phyloP scores from a whole-genome alignment of 495 filamentous ascomycete genomes.

The Parachaetomium inaequale region DNA sequence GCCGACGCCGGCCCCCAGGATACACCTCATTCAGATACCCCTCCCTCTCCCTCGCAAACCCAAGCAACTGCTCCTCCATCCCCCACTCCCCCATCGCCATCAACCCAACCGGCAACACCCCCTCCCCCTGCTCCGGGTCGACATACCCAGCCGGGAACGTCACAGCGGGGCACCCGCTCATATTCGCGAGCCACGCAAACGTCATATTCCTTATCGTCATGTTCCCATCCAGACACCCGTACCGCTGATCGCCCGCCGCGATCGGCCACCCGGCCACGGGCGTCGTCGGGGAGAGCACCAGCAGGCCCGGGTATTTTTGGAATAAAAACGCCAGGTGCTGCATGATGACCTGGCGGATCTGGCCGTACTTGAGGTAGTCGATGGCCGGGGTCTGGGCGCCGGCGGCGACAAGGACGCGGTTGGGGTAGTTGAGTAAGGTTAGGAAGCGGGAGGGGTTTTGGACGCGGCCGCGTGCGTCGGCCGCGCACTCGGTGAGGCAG shows the following conservation, averaged over 20 bases:
- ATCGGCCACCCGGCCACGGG: conserved; percentile 73
- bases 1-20: conserved; percentile 38
- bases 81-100: conserved; percentile 94
- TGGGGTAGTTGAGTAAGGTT: conserved; percentile 49
- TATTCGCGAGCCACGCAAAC: conserved; percentile 86
- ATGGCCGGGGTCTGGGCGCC: conserved; percentile 58
- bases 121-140: conserved; percentile 45
- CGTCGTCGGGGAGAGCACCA: conserved; percentile 76
- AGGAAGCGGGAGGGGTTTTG: conserved; percentile 64
- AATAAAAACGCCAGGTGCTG: conserved; percentile 73
- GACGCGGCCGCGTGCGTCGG: conserved; percentile 30
- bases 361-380: conserved; percentile 72
- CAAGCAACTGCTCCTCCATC: conserved; percentile 70
- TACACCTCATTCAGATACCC: conserved; percentile 38
- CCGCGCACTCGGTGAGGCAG: conserved; percentile 67
- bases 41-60: conserved; percentile 70
- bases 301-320: conserved; percentile 64
- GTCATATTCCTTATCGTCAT: conserved; percentile 73
- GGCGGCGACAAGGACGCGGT: conserved; percentile 67
- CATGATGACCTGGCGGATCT: conserved; percentile 76
- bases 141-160: conserved; percentile 72
- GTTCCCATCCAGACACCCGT: conserved; percentile 73
- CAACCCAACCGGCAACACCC: conserved; percentile 66
- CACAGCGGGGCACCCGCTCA: conserved; percentile 75
- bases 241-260: conserved; percentile 45